These are phyloP conservation scores for Gyromitra esculenta DNA, from an alignment of 2,329 filamentous ascomycete genomes.

Conservation along the genomic window DNA sequence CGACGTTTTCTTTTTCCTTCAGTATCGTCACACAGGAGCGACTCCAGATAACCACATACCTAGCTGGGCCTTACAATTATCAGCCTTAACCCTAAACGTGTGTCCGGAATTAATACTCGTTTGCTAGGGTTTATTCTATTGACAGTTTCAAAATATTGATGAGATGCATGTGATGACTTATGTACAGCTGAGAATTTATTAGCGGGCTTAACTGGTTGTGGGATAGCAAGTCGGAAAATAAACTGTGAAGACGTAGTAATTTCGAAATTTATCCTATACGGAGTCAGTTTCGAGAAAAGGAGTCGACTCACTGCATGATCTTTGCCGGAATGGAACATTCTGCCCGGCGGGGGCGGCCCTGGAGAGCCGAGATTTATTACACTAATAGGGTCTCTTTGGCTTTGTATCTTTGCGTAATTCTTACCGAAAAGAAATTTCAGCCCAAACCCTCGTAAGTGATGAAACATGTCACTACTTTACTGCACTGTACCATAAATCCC, in stretches of 20 bases:
- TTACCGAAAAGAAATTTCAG: neutral
- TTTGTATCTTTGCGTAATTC: constrained; percentile 16
- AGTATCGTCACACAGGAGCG: too few species aligned
- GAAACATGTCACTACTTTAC: constrained; percentile 23
- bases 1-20: too few species aligned
- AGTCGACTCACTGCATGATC: constrained; percentile 37
- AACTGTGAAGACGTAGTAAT: constrained; percentile 34
- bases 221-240: constrained; percentile 20
- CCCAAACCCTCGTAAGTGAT: constrained; percentile 14
- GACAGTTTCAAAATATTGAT: neutral
- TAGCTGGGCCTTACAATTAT: too few species aligned
- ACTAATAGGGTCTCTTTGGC: constrained; percentile 1
- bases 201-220: constrained; percentile 12
- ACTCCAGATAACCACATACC: too few species aligned
- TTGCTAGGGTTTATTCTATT: too few species aligned
- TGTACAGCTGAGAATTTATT: neutral
- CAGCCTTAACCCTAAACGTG: too few species aligned
- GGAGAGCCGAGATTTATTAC: constrained; percentile 23
- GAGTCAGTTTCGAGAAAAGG: constrained; percentile 26
- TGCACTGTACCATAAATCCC: constrained; percentile 1
- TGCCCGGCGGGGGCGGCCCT: constrained; percentile 19
- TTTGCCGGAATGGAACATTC: constrained; percentile 39
- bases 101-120: too few species aligned
- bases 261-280: constrained; percentile 34
- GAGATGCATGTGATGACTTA: constrained; percentile 25